phyloP scores from a whole-genome alignment of 768 basidiomycete species.

The Chiua virens region DNA sequence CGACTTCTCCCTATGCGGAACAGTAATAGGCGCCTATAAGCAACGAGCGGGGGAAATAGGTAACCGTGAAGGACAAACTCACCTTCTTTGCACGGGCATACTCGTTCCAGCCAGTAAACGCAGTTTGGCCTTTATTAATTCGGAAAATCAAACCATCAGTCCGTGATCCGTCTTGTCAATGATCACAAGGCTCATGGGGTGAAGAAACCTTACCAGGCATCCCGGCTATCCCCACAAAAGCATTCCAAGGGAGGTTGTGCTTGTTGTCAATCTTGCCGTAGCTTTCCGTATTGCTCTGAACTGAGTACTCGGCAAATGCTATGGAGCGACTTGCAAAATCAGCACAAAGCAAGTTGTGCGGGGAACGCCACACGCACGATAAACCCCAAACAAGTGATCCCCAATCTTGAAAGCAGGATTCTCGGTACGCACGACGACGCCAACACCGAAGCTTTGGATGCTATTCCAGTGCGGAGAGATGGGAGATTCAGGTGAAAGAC shows the following conservation, averaged over 20 bases:
- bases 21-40: not conserved
- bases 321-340: conserved; percentile 27
- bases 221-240: conserved; percentile 29
- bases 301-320: conserved; percentile 19
- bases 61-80: conserved; percentile 1
- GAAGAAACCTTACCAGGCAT: conserved; percentile 17
- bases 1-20: conserved; percentile 43
- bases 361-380: conserved; percentile 19
- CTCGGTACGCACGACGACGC: conserved; percentile 20
- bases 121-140: conserved; percentile 15
- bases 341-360: not conserved
- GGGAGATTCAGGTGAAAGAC: too few relatives aligned
- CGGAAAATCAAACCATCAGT: too few relatives aligned
- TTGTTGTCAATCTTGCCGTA: conserved; percentile 23
- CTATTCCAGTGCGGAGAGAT: not conserved
- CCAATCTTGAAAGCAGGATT: conserved; percentile 1
- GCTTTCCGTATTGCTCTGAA: not conserved
- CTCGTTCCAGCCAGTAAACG: conserved; percentile 8
- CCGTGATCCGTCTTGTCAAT: too few relatives aligned
- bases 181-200: too few relatives aligned
- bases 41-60: not conserved
- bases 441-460: conserved; percentile 39
- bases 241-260: conserved; percentile 28
- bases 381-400: conserved; percentile 15
- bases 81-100: conserved; percentile 18